Percentiles rank a stretch among this genome's conserved stretches.
Conservation (phyloP, 805 yeast genomes). For the Cyberlindnera lachancei region DNA sequence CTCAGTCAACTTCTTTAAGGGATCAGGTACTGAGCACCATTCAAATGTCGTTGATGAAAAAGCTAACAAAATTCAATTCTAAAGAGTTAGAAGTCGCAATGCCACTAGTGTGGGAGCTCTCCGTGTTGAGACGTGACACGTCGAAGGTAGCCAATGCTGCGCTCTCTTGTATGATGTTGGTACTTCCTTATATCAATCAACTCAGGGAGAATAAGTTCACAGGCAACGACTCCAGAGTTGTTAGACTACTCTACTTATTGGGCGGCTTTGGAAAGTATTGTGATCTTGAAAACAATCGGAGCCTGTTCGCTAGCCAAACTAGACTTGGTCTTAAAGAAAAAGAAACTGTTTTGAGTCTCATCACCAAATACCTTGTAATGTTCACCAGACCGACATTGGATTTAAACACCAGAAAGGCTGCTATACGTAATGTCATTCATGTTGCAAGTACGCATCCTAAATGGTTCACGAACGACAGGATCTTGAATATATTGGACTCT, state of each 20-base stretch:
- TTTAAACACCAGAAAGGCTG: constrained; percentile 37
- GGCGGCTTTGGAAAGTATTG: constrained; percentile 71
- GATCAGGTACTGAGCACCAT: constrained; percentile 42
- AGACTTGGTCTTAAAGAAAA: constrained; percentile 36
- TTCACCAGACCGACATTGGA: constrained; percentile 36
- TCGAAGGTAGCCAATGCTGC: constrained; percentile 53
- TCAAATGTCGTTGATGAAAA: constrained; percentile 43
- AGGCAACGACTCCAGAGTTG: constrained; percentile 37
- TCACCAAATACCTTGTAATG: constrained; percentile 49
- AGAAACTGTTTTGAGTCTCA: constrained; percentile 51
- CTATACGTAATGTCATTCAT: constrained; percentile 49
- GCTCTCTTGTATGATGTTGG: constrained; percentile 45
- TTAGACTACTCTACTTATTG: constrained; percentile 51
- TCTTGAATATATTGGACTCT: constrained; percentile 43
- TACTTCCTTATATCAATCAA: constrained; percentile 38
- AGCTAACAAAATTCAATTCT: constrained; percentile 52
- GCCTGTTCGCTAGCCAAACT: constrained; percentile 29
- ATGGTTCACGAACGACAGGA: constrained; percentile 51
- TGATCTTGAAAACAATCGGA: constrained; percentile 41
- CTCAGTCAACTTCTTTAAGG: constrained; percentile 37
- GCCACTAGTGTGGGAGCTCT: constrained; percentile 57
- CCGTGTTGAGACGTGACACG: constrained; percentile 38
- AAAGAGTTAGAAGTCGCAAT: constrained; percentile 67
- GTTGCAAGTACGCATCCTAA: constrained; percentile 60
- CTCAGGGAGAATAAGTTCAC: constrained; percentile 21